Evolutionary conservation across 2,329 filamentous ascomycete species (phyloP).

Genomic region (Sarocladium brachiariae): DNA sequence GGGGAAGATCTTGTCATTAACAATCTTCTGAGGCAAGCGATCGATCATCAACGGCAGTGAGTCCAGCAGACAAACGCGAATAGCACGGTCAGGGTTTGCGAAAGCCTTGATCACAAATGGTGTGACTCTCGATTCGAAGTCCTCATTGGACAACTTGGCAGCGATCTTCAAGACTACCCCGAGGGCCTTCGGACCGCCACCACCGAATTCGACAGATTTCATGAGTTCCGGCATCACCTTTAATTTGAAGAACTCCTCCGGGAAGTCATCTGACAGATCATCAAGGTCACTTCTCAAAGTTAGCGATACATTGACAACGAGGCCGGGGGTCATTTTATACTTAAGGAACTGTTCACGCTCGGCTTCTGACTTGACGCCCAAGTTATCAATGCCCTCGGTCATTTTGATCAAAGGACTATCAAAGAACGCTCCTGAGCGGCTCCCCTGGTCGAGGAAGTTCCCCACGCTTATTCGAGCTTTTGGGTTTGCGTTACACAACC

Average conservation of each 20-base stretch:
- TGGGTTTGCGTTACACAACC: constrained; percentile 80
- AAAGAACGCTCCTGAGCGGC: constrained; percentile 77
- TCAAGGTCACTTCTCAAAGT: constrained; percentile 61
- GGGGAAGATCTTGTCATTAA: constrained; percentile 96
- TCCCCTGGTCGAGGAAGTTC: constrained; percentile 86
- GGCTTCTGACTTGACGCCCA: constrained; percentile 77
- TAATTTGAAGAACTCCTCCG: constrained; percentile 96
- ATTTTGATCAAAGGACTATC: constrained; percentile 87
- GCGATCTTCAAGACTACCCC: constrained; percentile 85
- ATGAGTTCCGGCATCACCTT: constrained; percentile 91
- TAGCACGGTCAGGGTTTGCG: constrained; percentile 81
- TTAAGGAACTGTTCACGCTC: constrained; percentile 82
- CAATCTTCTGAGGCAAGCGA: constrained; percentile 74
- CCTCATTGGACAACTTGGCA: constrained; percentile 77
- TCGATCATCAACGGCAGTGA: constrained; percentile 89
- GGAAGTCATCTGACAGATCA: constrained; percentile 84
- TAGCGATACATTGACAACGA: constrained; percentile 13
- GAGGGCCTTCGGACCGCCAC: constrained; percentile 88
- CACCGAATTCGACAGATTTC: constrained; percentile 98
- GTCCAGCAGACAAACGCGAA: constrained; percentile 85
- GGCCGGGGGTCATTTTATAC: constrained; percentile 27
- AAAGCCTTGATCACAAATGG: constrained; percentile 86
- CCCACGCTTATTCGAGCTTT: constrained; percentile 79
- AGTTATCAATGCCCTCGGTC: constrained; percentile 85
- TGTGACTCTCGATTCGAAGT: constrained; percentile 77